Base-by-base conservation (phyloP, 345 rosid species). In the Chamaenerion angustifolium region DNA sequence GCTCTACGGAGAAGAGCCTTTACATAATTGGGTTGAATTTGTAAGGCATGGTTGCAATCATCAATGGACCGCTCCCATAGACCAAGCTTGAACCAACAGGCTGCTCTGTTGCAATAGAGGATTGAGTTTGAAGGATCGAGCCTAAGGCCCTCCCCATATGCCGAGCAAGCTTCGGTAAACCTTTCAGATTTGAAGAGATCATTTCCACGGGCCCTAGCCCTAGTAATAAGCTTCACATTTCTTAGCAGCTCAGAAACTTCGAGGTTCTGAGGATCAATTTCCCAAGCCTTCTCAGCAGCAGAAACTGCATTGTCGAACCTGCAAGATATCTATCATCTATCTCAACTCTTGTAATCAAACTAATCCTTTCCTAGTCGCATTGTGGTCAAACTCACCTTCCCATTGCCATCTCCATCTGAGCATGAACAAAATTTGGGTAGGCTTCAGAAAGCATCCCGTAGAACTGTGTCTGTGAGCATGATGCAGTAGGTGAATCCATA, bases 181-280 rank as follows among this genome's bases (percentile, higher is more conserved):
- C 99, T 82, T 75, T 93, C 99, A 23, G 92, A 85, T 67, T 83
- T 90, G 63, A 82, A 85, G 64, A 88, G 95, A 67, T 82, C 81
- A 66, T 85, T 82, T 56, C 97, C 99, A 18, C 83, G 99, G 25
- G 73, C 52, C 46, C 88, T 79, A 48, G 94, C 90, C 52, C 88
- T 79, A 9, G 73, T 65, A 14, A 93, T 78, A 68, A 75, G 55
- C 62, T 56, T 75, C 61, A 93, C 85, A 63, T 79, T 85, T 48
- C 56, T 83, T 46, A 76, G 72, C 56, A 82, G 64, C 9, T 63
- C 68, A n/a, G 71, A 60, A 62, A 79, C 72, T 66, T 93, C 99
- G 63, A 46, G 67, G 73, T 77, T 88, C 51, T 68, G 65, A 10
- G 83, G 77, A 71, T 88, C 92, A 16, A 82, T 66, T 58, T 79